Conservation (phyloP, 257 asterid genomes). For the Solanum tarijense region DNA sequence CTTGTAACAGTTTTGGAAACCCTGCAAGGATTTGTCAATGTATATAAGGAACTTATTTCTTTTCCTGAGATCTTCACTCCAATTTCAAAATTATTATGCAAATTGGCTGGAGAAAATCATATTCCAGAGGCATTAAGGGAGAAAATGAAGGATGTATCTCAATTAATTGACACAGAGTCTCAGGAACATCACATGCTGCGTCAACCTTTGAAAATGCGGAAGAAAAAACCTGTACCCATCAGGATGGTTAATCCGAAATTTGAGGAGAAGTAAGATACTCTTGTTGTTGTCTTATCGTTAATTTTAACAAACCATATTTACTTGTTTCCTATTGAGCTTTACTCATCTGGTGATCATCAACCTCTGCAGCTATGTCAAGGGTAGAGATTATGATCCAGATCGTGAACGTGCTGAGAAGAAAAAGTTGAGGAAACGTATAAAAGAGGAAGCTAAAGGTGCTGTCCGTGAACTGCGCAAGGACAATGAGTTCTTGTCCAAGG, state of each 20-base stretch:
- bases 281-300: neutral
- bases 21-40: slow-evolving; percentile 52
- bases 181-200: slow-evolving; percentile 54
- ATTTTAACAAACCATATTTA: neutral
- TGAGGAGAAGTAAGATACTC: slow-evolving; percentile 54
- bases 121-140: slow-evolving; percentile 46
- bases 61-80: slow-evolving; percentile 86
- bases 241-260: slow-evolving; percentile 71
- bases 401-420: slow-evolving; percentile 73
- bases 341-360: neutral
- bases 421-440: slow-evolving; percentile 50
- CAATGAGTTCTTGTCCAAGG: slow-evolving; percentile 61
- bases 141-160: slow-evolving; percentile 33
- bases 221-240: slow-evolving; percentile 45
- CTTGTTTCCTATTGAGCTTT: neutral
- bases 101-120: slow-evolving; percentile 39
- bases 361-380: slow-evolving; percentile 73
- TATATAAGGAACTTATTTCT: slow-evolving; percentile 44
- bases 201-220: slow-evolving; percentile 59
- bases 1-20: slow-evolving; percentile 49
- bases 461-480: slow-evolving; percentile 77
- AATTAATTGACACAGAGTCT: slow-evolving; percentile 36
- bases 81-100: slow-evolving; percentile 33
- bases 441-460: slow-evolving; percentile 68
- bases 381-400: slow-evolving; percentile 97